Base-by-base conservation (phyloP, 2,329 filamentous ascomycete genomes). In the Calonectria crousiana region DNA sequence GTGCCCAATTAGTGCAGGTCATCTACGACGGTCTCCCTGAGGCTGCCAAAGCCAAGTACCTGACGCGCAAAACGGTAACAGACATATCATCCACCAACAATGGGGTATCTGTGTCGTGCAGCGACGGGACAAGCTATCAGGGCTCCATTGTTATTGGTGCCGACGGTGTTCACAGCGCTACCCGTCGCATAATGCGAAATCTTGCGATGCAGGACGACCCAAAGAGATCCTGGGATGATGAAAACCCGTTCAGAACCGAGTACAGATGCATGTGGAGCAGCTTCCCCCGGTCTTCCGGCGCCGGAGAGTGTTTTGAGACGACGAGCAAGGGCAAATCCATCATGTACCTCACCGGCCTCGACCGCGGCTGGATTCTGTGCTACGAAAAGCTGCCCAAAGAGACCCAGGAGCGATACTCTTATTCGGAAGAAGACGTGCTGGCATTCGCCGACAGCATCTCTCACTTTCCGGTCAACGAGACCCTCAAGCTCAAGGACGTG, bases 121-220 rank as follows among this genome's bases (percentile, higher is more conserved):
- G 72, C 26, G 78, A 79, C 16, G 73, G 76, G 0, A 76, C 28
- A 14, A 13, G 28, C 0, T 76, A 76, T 14, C 44, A 38, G 0
- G 78, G 66, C 0, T 76, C 77, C 6, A 76, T 79, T 2, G 30
- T 79, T 0, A 71, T 79, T 44, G 78, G 78, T 0, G 67, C 75
- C 16, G 78, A 79, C 36, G 78, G 78, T 2, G 74, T 79, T 9
- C 66, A 79, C 65, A 79, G 78, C 66, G 72, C 44, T 11, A 65
- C 71, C 0, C 72, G 78, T 6, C 47, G 16, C 5, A 28, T 74
- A 8, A 72, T 72, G 62, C 67, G 72, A 23, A 34, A 6, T 4
- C 41, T 65, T 3, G 60, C 60, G 20, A 18, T 65, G 9, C 16
- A 65, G 16, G 60, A 65, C 18, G 28, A 65, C 11, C 60, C 60